phyloP scores from a whole-genome alignment of 805 yeast species.

The Metschnikowia lachancei region DNA sequence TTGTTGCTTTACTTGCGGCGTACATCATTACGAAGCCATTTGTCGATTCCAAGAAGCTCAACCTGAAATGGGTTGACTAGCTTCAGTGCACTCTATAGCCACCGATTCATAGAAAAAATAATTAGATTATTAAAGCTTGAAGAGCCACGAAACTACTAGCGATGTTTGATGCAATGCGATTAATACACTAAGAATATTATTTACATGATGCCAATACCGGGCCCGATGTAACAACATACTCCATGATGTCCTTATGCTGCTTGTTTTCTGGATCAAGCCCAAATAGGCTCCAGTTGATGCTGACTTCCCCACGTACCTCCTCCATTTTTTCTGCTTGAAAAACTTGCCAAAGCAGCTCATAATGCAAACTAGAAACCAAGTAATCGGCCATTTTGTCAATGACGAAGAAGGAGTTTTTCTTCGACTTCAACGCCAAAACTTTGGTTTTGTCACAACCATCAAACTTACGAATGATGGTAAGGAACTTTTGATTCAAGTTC shows the following conservation, averaged over 20 bases:
- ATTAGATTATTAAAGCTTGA: neutral
- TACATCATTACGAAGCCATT: conserved; percentile 55
- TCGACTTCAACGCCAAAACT: conserved; percentile 9
- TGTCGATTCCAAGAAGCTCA: conserved; percentile 52
- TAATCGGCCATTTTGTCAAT: conserved; percentile 35
- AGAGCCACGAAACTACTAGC: neutral
- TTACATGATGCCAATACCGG: conserved; percentile 7
- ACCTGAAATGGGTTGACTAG: conserved; percentile 49
- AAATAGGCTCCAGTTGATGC: conserved; percentile 28
- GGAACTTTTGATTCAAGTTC: conserved; percentile 12
- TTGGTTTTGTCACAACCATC: conserved; percentile 12
- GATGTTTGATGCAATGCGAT: neutral
- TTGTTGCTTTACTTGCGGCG: conserved; percentile 47
- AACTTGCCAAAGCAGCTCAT: conserved; percentile 41
- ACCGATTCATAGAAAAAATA: neutral
- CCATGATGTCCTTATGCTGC: conserved; percentile 13
- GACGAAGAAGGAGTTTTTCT: conserved; percentile 25
- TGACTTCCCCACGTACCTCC: neutral
- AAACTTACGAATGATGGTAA: conserved; percentile 16
- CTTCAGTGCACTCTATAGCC: too few relatives aligned
- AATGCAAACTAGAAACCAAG: conserved; percentile 35
- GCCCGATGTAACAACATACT: conserved; percentile 9
- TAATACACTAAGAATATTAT: neutral
- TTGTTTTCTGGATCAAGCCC: conserved; percentile 26
- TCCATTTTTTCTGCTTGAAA: conserved; percentile 25